A percentile compares a stretch with the other conserved stretches of the same genome.
Evolutionary conservation across 2,329 filamentous ascomycete species (phyloP).

Genomic region (Aspergillus spinulosporus): DNA sequence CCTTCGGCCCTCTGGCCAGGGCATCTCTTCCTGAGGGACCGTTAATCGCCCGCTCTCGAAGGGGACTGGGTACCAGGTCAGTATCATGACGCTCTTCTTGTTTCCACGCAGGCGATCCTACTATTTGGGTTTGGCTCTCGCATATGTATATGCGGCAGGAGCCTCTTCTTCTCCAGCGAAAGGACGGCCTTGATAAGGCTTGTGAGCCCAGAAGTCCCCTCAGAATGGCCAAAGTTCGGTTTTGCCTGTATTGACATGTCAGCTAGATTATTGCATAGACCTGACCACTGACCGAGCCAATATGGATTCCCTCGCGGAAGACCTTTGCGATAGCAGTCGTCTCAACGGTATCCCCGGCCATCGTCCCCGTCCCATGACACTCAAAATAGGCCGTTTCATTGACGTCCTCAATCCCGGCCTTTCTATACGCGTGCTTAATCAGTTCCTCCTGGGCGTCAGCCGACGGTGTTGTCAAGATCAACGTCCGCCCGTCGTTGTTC

Average conservation of each 20-base stretch:
- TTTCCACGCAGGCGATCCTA: neutral
- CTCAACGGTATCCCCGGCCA: constrained; percentile 16
- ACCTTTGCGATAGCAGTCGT: constrained; percentile 6
- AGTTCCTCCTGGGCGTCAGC: constrained; percentile 19
- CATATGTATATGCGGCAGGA: constrained; percentile 26
- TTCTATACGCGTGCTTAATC: constrained; percentile 17
- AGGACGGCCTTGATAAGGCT: constrained; percentile 24
- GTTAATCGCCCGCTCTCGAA: constrained; percentile 9
- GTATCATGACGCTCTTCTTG: neutral
- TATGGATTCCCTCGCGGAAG: constrained; percentile 4
- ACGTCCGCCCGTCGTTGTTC: constrained; percentile 21
- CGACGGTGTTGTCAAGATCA: constrained; percentile 18
- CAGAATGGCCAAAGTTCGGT: constrained; percentile 26
- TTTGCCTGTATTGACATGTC: constrained; percentile 17
- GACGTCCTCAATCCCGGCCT: constrained; percentile 9
- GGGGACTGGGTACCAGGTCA: constrained; percentile 10
- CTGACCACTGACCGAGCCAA: constrained; percentile 12
- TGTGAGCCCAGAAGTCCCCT: constrained; percentile 24
- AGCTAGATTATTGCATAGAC: too few relatives aligned
- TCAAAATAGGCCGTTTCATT: constrained; percentile 17
- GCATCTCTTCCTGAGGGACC: constrained; percentile 10
- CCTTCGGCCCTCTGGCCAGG: constrained; percentile 22
- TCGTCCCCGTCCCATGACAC: constrained; percentile 20
- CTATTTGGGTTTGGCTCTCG: constrained; percentile 25
- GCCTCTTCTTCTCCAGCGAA: constrained; percentile 19